phyloP scores from a whole-genome alignment of 257 asterid species.

The Penstemon davidsonii region DNA sequence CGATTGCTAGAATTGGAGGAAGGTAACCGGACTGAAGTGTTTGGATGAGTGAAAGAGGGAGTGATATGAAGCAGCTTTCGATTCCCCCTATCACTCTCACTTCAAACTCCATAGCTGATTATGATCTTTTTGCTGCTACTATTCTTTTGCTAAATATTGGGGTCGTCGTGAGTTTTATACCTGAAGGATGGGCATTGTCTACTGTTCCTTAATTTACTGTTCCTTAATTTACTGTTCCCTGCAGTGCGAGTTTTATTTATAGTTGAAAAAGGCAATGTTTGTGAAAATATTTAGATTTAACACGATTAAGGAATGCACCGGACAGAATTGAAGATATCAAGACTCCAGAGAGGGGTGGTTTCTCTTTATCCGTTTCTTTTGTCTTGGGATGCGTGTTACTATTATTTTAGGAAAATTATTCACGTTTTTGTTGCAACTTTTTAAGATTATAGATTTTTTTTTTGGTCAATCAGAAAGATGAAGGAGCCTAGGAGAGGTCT shows the following conservation, averaged over 20 bases:
- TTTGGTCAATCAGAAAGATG: too few relatives aligned
- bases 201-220: too few relatives aligned
- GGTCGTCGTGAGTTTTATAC: neutral
- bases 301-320: neutral
- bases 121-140: neutral
- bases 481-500: too few relatives aligned
- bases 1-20: conserved; percentile 83
- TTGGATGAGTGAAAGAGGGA: conserved; percentile 77
- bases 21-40: conserved; percentile 79
- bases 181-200: conserved; percentile 4
- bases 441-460: too few relatives aligned
- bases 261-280: neutral
- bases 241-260: neutral
- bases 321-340: conserved; percentile 15
- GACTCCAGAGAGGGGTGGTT: neutral
- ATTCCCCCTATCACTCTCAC: conserved; percentile 73
- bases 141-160: neutral
- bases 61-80: conserved; percentile 78
- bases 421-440: too few relatives aligned
- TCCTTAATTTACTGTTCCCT: conserved; percentile 18
- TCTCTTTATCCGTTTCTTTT: conserved; percentile 23
- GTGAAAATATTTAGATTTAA: too few relatives aligned
- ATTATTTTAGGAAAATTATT: too few relatives aligned
- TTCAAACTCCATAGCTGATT: conserved; percentile 74
- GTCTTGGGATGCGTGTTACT: conserved; percentile 32